These are phyloP conservation scores for Erythrophleum ivorense DNA, from an alignment of 331 rosid species.

Conservation along the genomic window DNA sequence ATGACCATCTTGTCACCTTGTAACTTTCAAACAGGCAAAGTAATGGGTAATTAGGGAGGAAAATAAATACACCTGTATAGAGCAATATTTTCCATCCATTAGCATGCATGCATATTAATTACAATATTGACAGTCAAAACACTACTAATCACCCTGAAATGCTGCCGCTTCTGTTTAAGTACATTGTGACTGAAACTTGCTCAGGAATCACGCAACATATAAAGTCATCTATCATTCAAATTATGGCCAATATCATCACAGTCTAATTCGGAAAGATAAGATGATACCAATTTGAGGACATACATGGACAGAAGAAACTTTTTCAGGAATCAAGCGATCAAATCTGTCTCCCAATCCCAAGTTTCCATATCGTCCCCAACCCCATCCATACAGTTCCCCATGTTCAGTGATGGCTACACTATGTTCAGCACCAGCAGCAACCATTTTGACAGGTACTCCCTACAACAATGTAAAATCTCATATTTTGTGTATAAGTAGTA, in stretches of 20 bases:
- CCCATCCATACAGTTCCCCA: conserved; percentile 93
- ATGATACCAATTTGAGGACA: conserved; percentile 45
- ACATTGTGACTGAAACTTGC: conserved; percentile 7
- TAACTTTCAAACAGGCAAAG: conserved; percentile 20
- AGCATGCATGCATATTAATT: conserved; percentile 12
- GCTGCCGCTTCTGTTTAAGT: conserved; percentile 22
- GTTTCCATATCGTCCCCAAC: conserved; percentile 98
- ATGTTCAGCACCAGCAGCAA: conserved; percentile 99
- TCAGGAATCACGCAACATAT: conserved; percentile 21
- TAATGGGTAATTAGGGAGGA: conserved; percentile 23
- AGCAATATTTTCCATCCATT: conserved; percentile 19
- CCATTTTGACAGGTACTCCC: conserved; percentile 87
- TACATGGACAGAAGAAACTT: conserved; percentile 70
- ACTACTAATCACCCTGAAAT: conserved; percentile 22
- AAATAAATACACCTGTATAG: background rate
- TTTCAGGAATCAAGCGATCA: conserved; percentile 83
- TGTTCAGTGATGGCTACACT: conserved; percentile 88
- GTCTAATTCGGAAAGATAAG: conserved; percentile 36
- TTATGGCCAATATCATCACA: conserved; percentile 7
- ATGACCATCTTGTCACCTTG: conserved; percentile 77
- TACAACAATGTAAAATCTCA: conserved; percentile 40
- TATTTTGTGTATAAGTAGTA: conserved; percentile 1
- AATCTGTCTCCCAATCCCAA: conserved; percentile 93
- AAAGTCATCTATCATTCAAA: conserved; percentile 14
- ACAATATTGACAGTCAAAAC: conserved; percentile 3